Evolutionary conservation across 805 yeast genomes (phyloP), one percentile per base, ranked within the genome.

Genomic region (Spathaspora boniae): DNA sequence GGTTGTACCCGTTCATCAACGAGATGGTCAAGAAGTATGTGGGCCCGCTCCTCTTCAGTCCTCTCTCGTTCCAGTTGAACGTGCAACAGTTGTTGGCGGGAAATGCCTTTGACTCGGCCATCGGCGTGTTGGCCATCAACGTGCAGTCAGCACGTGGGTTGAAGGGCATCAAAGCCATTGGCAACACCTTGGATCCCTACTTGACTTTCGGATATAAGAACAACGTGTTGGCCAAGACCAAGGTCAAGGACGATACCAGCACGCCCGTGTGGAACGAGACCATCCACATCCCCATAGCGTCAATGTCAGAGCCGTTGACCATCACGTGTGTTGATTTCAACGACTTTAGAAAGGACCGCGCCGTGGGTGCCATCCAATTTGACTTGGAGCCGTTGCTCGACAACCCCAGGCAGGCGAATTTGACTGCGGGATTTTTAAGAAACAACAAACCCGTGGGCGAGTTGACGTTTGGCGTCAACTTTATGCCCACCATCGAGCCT

Each of bases 1-100:
- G 98, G 29, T 65, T 93, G 34, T 77, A 76, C 47, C 78, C 86
- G 34, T 76, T 87, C 52, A 82, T 91, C 50, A 82, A 84, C 56
- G 87, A 83, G 52, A 81, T 89, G 86, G 77, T 88, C 17, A 77
- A 75, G 51, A 86, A 88, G 55, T 89, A 82, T 61, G 80, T 78
- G 35, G 98, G 98, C 7, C 93, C 97, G 20, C 76, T 93, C 68
- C 54, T 91, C 32, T 83, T 86, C 51, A 72, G 84, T 29, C 99
- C 99, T 9, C 80, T 93, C 45, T 87, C 96, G 3, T 85, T 89
- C 70, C 95, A 93, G 66, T 65, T 93, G 55, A 93, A 94, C 51
- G 74, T 93, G 30, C 95, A 94, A 54, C 96, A 88, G 63, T 66
- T 93, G 54, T 60, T 91, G 48, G 82, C 94, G 15, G 96, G 96